Evolutionary conservation across 306 rosid genomes (phyloP).

Genomic region (Rosa multiflora): DNA sequence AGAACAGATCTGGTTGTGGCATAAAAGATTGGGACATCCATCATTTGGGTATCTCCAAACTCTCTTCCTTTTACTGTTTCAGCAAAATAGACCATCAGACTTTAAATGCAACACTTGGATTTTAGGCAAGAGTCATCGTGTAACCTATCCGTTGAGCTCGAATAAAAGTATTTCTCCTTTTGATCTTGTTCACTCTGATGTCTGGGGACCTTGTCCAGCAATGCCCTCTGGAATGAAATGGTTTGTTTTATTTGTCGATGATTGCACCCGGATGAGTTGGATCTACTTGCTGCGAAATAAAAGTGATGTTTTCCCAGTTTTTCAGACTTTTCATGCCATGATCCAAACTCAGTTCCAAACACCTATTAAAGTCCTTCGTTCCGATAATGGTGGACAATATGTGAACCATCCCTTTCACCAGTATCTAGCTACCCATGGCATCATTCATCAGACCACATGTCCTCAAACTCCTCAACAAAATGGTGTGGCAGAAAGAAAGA

Average conservation of each 20-base stretch:
- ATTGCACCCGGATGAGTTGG: neutral
- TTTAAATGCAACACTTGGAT: neutral
- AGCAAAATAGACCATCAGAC: neutral
- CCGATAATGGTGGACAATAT: slow-evolving; percentile 10
- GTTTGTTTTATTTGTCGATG: neutral
- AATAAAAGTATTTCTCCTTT: neutral
- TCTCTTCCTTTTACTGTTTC: neutral
- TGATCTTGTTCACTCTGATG: neutral
- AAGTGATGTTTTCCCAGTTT: neutral
- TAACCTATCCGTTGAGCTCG: neutral
- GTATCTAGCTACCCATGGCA: neutral
- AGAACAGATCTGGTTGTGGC: slow-evolving; percentile 1
- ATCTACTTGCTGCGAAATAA: neutral
- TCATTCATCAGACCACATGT: slow-evolving; percentile 3
- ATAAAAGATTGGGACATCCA: neutral
- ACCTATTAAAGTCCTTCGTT: neutral
- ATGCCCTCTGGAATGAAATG: neutral
- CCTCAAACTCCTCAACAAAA: neutral
- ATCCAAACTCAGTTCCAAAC: neutral
- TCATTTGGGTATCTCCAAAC: neutral
- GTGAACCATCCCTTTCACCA: neutral
- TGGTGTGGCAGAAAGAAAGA: slow-evolving; percentile 4
- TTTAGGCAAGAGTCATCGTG: neutral
- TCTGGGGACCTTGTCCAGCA: neutral
- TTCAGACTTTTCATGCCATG: neutral